phyloP scores from a whole-genome alignment of 1,284 basidiomycete genomes.

The Cerioporus squamosus region DNA sequence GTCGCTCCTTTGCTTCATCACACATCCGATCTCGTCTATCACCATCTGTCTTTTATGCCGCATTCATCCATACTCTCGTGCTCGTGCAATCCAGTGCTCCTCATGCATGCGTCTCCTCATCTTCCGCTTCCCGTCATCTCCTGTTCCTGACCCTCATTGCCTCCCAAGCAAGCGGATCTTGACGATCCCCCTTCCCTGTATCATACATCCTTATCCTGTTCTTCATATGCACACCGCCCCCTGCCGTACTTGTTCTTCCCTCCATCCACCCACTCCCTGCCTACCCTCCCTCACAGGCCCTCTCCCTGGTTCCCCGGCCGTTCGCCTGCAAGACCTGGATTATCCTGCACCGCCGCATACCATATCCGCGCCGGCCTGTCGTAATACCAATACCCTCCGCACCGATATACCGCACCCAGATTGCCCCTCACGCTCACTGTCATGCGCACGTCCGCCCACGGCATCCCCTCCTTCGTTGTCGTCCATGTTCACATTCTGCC shows the following conservation, averaged over 20 bases:
- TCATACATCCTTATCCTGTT: slow-evolving; percentile 15
- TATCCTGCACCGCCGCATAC: not conserved
- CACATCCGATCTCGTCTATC: not conserved
- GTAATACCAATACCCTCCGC: slow-evolving; percentile 22
- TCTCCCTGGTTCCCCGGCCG: not conserved
- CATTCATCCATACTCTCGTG: not conserved
- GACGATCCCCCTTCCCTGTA: slow-evolving; percentile 23
- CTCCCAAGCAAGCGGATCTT: slow-evolving; percentile 19
- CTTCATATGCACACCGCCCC: not conserved
- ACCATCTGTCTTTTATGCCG: slow-evolving; percentile 8
- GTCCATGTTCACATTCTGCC: not conserved
- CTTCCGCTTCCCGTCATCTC: not conserved
- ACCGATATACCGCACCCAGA: slow-evolving; percentile 15
- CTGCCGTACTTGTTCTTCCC: slow-evolving; percentile 5
- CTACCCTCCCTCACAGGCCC: not conserved
- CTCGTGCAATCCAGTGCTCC: not conserved
- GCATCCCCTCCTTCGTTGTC: not conserved
- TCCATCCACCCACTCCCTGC: not conserved
- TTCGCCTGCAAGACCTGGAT: slow-evolving; percentile 4
- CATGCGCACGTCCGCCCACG: not conserved
- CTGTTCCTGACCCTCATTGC: not conserved
- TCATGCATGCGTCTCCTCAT: not conserved
- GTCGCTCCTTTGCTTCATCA: slow-evolving; percentile 1
- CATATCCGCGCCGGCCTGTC: slow-evolving; percentile 6
- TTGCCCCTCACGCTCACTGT: not conserved